phyloP scores from a whole-genome alignment of 176 grass and related monocot genomes.

The Oryza punctata region DNA sequence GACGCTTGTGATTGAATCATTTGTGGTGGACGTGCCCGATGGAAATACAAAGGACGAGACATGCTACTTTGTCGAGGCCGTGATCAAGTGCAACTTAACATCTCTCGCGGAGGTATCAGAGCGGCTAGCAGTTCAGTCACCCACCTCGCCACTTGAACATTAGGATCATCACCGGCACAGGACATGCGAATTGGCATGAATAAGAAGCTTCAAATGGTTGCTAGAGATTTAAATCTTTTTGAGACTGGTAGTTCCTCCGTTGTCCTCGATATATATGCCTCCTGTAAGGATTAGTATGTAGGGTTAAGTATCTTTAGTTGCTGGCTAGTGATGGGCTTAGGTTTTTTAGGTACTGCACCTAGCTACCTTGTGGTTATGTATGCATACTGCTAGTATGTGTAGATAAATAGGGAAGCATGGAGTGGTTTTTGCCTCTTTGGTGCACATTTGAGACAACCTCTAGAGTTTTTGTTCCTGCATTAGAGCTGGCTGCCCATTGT shows the following conservation, averaged over 20 bases:
- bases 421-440: constrained; percentile 43
- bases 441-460: constrained; percentile 39
- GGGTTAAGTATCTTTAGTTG: constrained; percentile 36
- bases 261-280: constrained; percentile 17
- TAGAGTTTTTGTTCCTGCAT: constrained; percentile 27
- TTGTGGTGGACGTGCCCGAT: constrained; percentile 71
- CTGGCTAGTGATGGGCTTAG: constrained; percentile 45
- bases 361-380: constrained; percentile 40
- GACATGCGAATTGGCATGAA: constrained; percentile 19
- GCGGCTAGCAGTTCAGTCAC: constrained; percentile 51
- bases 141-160: constrained; percentile 43
- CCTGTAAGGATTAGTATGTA: constrained; percentile 55
- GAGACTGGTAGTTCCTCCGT: constrained; percentile 38
- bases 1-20: constrained; percentile 78
- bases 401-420: constrained; percentile 38
- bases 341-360: constrained; percentile 37
- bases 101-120: constrained; percentile 66
- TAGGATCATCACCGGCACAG: constrained; percentile 14
- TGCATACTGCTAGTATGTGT: constrained; percentile 45
- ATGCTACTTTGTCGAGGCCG: constrained; percentile 75
- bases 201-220: constrained; percentile 50
- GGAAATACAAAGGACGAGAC: constrained; percentile 83
- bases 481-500: constrained; percentile 18
- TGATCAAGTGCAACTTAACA: constrained; percentile 85
- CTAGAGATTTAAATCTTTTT: constrained; percentile 41